Evolutionary conservation across 148 eudicot species (phyloP).

Genomic region (Suaeda aralocaspica): DNA sequence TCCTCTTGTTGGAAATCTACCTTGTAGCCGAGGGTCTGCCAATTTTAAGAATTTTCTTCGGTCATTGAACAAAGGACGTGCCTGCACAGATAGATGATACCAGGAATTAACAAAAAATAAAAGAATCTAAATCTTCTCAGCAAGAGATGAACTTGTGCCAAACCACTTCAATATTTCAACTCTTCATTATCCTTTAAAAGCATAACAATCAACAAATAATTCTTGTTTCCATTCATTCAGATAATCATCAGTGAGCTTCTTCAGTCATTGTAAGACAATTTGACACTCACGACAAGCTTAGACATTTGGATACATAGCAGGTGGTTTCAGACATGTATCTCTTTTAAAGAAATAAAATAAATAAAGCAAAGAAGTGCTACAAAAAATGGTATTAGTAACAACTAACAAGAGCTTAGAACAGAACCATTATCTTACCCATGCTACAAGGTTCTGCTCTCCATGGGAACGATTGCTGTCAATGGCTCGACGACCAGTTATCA

Average conservation of each 20-base stretch:
- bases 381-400: background rate
- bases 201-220: background rate
- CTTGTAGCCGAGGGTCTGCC: slow-evolving; percentile 68
- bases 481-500: slow-evolving; percentile 81
- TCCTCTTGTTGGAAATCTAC: slow-evolving; percentile 67
- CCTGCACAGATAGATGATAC: slow-evolving; percentile 41
- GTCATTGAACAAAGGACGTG: slow-evolving; percentile 76
- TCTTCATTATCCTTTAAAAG: background rate
- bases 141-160: too few relatives aligned
- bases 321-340: too few relatives aligned
- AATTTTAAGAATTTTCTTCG: slow-evolving; percentile 55
- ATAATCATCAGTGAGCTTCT: too few relatives aligned
- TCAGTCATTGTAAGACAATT: too few relatives aligned
- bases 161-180: background rate
- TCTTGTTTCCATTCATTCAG: background rate
- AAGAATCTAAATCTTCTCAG: background rate
- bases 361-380: too few relatives aligned
- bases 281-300: too few relatives aligned
- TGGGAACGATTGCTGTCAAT: slow-evolving; percentile 65
- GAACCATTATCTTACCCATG: slow-evolving; percentile 56
- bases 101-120: background rate
- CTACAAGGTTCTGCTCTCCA: slow-evolving; percentile 82
- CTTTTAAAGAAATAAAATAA: too few relatives aligned
- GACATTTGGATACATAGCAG: too few relatives aligned
- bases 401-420: background rate